A percentile compares a stretch with the other conserved stretches of the same genome.
Conservation (phyloP, 352 stramenopile species). For the Phytophthora kernoviae region DNA sequence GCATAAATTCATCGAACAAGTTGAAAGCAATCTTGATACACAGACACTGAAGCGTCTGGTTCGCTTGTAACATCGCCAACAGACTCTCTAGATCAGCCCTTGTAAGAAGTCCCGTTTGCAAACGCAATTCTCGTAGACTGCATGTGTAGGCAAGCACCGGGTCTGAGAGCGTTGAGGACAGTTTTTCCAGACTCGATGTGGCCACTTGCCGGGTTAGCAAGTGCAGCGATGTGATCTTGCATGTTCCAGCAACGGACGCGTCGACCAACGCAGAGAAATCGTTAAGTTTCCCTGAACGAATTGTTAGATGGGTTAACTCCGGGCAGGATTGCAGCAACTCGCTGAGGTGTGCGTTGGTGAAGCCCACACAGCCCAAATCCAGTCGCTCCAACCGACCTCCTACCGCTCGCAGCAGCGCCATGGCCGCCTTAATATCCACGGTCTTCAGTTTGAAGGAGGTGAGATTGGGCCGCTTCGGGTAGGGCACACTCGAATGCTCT, state of each 20-base stretch:
- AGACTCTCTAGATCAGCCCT: conserved; percentile 15
- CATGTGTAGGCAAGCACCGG: conserved; percentile 3
- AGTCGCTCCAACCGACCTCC: conserved; percentile 15
- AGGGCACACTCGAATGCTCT: background rate
- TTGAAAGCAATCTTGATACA: conserved; percentile 27
- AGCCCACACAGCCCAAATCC: conserved; percentile 22
- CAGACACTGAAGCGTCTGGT: conserved; percentile 25
- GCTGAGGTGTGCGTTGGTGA: conserved; percentile 13
- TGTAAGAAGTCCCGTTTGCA: conserved; percentile 16
- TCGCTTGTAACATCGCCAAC: conserved; percentile 13
- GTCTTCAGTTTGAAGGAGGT: conserved; percentile 19
- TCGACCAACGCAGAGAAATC: conserved; percentile 25
- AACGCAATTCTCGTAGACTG: conserved; percentile 13
- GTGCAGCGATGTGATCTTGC: conserved; percentile 13
- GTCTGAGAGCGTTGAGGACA: conserved; percentile 14
- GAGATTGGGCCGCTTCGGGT: background rate
- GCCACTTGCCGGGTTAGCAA: conserved; percentile 17
- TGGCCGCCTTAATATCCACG: conserved; percentile 13
- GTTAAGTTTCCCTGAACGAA: conserved; percentile 12
- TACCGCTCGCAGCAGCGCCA: conserved; percentile 16
- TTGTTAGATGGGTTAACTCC: conserved; percentile 13
- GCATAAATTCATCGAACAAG: conserved; percentile 32
- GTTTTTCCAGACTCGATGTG: conserved; percentile 13
- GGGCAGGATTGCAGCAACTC: conserved; percentile 24
- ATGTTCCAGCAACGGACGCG: conserved; percentile 13